These are phyloP conservation scores for Suhomyces emberorum DNA, from an alignment of 805 yeast species.

Conservation along the genomic window DNA sequence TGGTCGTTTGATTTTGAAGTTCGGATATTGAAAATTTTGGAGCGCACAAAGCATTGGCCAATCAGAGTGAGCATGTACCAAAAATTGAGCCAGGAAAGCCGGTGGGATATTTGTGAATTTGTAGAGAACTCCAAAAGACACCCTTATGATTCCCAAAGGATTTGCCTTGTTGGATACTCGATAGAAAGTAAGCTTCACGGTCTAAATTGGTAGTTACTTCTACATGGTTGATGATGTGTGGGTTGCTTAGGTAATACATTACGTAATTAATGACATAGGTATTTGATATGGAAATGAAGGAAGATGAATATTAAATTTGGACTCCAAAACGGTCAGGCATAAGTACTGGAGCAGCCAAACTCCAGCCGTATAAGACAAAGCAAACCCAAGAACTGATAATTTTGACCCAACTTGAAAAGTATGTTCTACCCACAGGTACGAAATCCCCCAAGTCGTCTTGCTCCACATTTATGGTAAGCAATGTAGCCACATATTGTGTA, in stretches of 20 bases:
- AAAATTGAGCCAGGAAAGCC: neutral
- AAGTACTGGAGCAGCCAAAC: conserved; percentile 82
- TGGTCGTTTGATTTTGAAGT: neutral
- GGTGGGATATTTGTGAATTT: too few relatives aligned
- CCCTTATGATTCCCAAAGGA: too few relatives aligned
- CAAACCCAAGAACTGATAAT: conserved; percentile 92
- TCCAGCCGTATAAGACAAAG: conserved; percentile 83
- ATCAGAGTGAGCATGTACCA: conserved; percentile 6
- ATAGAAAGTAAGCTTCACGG: too few relatives aligned
- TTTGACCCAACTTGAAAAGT: conserved; percentile 93
- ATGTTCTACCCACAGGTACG: conserved; percentile 95
- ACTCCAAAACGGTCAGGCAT: conserved; percentile 83
- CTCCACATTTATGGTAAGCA: conserved; percentile 87
- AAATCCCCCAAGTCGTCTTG: conserved; percentile 83
- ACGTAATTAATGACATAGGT: too few relatives aligned
- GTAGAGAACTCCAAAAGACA: too few relatives aligned
- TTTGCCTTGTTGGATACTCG: too few relatives aligned
- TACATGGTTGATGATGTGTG: neutral
- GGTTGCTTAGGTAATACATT: neutral
- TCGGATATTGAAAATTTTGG: conserved; percentile 4
- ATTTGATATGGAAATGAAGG: too few relatives aligned
- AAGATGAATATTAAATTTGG: conserved; percentile 10
- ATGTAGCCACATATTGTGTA: conserved; percentile 93
- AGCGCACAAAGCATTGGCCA: conserved; percentile 9
- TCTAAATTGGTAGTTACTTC: neutral